Conservation (phyloP, 2,329 filamentous ascomycete genomes). For the Monosporascus sp. region DNA sequence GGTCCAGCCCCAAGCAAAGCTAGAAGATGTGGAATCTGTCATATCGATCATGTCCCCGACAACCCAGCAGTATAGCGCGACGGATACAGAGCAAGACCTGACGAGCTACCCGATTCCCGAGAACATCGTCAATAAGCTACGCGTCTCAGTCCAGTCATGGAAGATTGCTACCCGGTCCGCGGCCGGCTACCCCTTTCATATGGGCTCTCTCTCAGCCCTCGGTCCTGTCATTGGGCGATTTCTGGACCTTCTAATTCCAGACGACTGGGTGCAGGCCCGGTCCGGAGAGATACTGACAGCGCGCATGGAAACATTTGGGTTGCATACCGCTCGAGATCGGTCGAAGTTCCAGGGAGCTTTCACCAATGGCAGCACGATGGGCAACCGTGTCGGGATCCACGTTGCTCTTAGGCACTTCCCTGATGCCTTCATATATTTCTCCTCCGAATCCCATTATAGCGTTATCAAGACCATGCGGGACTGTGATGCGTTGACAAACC, state of each 20-base stretch:
- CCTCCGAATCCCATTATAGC: constrained; percentile 9
- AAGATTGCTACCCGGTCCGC: constrained; percentile 5
- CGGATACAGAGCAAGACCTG: too few relatives aligned
- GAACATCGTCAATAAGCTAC: background rate
- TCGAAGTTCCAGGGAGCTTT: constrained; percentile 5
- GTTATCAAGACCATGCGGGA: constrained; percentile 8
- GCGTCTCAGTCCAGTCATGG: constrained; percentile 4
- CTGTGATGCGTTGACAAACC: constrained; percentile 5
- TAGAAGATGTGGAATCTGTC: background rate
- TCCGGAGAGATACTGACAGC: constrained; percentile 1
- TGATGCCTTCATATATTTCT: constrained; percentile 6
- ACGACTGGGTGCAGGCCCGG: constrained; percentile 2
- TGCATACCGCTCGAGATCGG: background rate
- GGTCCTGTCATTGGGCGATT: constrained; percentile 8
- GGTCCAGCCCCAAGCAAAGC: background rate
- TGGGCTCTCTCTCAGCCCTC: constrained; percentile 7
- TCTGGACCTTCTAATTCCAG: constrained; percentile 1
- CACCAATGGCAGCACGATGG: constrained; percentile 10
- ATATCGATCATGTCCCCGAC: background rate
- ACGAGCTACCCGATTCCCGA: background rate
- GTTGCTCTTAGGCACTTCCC: constrained; percentile 7
- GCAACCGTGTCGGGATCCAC: constrained; percentile 8
- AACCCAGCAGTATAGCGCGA: background rate
- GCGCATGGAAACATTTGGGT: constrained; percentile 3
- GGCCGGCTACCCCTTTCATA: constrained; percentile 5